A percentile compares a stretch with the other conserved stretches of the same genome.
These are phyloP conservation scores for Schizophyllum amplum DNA, from an alignment of 1,284 basidiomycete species.

Conservation along the genomic window DNA sequence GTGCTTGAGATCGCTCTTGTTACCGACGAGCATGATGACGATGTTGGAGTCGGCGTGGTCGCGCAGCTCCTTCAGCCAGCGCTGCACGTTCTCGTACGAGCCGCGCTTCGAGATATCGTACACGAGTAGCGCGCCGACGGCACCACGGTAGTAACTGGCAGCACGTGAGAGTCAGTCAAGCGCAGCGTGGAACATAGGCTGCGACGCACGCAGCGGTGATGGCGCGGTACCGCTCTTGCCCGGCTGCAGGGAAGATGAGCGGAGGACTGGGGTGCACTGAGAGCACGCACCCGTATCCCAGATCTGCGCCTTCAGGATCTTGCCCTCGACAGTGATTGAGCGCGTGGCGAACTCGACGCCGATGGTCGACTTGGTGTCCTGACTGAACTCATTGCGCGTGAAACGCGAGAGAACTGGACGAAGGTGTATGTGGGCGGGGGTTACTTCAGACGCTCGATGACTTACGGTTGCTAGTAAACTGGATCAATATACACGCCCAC, in stretches of 20 bases:
- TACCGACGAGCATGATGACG: conserved; percentile 73
- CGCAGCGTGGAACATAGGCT: neutral
- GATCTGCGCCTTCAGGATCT: conserved; percentile 86
- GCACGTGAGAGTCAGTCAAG: neutral
- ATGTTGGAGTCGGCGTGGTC: conserved; percentile 74
- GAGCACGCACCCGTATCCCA: conserved; percentile 73
- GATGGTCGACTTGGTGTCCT: conserved; percentile 85
- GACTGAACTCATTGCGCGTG: conserved; percentile 86
- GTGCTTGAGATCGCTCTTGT: conserved; percentile 84
- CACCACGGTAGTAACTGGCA: conserved; percentile 78
- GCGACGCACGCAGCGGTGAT: conserved; percentile 71
- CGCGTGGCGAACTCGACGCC: conserved; percentile 88
- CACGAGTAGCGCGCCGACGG: conserved; percentile 71
- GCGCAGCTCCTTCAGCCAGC: conserved; percentile 85
- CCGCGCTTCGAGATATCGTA: conserved; percentile 78
- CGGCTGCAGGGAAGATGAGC: conserved; percentile 37
- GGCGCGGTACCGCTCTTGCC: conserved; percentile 84
- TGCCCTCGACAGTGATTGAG: conserved; percentile 74
- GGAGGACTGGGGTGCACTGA: neutral
- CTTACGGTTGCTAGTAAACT: conserved; percentile 1
- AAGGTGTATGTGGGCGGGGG: neutral
- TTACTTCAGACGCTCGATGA: neutral
- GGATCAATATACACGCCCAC: conserved; percentile 17
- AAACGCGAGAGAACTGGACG: conserved; percentile 61
- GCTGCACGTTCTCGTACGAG: conserved; percentile 76